A percentile compares a stretch with the other conserved stretches of the same genome.
These are phyloP conservation scores for Colletotrichum nymphaeae DNA, from an alignment of 2,329 filamentous ascomycete species.

Conservation along the genomic window DNA sequence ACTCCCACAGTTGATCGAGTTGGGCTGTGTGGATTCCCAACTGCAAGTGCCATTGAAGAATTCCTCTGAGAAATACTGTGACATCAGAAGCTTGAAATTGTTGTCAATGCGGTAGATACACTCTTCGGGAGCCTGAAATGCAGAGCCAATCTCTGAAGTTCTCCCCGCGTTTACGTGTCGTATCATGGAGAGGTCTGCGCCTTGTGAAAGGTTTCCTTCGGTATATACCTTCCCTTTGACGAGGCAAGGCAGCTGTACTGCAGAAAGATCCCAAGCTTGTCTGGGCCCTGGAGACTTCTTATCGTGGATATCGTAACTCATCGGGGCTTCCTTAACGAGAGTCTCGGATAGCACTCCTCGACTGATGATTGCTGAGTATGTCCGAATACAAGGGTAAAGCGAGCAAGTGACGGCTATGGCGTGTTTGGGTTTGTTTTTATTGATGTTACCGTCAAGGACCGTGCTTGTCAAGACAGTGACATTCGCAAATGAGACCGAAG, in stretches of 20 bases:
- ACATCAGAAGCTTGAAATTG: neutral
- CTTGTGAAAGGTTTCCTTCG: neutral
- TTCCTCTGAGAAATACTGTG: neutral
- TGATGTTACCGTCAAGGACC: neutral
- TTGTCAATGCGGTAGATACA: neutral
- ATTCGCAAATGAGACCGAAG: neutral
- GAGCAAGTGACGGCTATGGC: neutral
- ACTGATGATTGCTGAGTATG: neutral
- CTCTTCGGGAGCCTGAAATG: neutral
- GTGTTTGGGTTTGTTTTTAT: neutral
- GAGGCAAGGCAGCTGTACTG: neutral
- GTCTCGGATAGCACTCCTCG: neutral
- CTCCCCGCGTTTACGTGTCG: neutral
- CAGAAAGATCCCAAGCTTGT: neutral
- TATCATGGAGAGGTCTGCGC: neutral
- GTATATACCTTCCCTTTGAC: neutral
- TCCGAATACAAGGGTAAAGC: neutral
- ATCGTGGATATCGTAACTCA: neutral
- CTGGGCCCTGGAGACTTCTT: neutral
- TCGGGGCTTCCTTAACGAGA: neutral
- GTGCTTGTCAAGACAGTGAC: neutral
- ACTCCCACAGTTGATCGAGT: neutral
- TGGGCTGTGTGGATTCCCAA: neutral
- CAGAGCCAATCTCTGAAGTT: neutral
- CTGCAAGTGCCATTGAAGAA: neutral